Base-by-base conservation (phyloP, 352 stramenopile genomes). In the Halophytophthora batemanensis region DNA sequence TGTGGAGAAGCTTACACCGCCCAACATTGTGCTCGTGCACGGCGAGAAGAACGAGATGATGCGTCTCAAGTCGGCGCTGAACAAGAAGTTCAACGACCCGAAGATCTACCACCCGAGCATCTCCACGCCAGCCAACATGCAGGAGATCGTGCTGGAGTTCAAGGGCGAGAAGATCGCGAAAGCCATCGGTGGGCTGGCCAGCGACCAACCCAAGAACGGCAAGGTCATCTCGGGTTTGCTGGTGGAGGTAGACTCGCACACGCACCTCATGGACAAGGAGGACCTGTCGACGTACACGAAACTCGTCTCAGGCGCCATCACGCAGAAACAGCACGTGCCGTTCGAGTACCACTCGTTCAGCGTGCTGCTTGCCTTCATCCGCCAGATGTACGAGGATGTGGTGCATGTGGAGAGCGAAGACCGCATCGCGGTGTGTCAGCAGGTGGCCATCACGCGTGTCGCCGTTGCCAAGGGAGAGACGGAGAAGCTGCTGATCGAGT, bases 31-130 rank as follows among this genome's bases (percentile, higher is more conserved):
- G 17, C 85, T 97, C 2, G 95, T 98, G 6, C 95, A 98, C 61
- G 96, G 96, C n/a, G 91, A 98, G 55, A 98, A 98, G 64, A 97
- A 98, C 56, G 93, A 99, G 69, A 98, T 98, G 95, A 96, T 96
- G 67, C 77, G 93, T 48, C 66, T 98, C 37, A 98, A 98, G 60
- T 90, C 83, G 29, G 93, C 90, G 14, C 59, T 98, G 34, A 77
- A 77, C 28, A 93, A 94, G 51, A 95, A 96, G 58, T 94, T 94
- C 55, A 82, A 89, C 84, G 79, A 94, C 53, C 76, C 84, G 7
- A 95, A 91, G 53, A 61, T 82, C 25, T 90, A 95, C 66, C 70
- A 86, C 55, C 79, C 77, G 3, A 93, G 69, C 39, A 93, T 95
- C 13, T 82, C 81, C 21, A 93, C 83, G 11, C 77, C 83, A 19